A percentile compares a stretch with the other conserved stretches of the same genome.
Conservation (phyloP, 192 early-diverging fungal species). For the Gaertneriomyces semiglobifer region DNA sequence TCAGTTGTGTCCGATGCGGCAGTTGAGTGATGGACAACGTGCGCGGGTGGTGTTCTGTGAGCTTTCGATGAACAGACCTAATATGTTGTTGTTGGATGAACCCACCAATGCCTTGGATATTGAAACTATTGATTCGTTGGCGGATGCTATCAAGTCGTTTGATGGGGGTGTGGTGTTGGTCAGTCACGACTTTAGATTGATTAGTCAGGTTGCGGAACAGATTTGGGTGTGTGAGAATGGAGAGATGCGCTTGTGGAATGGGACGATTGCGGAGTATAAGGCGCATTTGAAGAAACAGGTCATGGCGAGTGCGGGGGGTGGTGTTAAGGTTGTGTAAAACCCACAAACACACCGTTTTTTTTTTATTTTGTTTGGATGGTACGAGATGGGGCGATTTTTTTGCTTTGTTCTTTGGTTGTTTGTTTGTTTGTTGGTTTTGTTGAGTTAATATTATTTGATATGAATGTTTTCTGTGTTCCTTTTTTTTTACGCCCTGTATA, state of each 20-base stretch:
- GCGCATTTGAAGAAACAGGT: slow-evolving; percentile 79
- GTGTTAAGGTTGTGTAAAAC: too few relatives aligned
- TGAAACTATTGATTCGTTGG: slow-evolving; percentile 89
- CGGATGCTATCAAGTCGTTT: slow-evolving; percentile 92
- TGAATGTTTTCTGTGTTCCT: too few relatives aligned
- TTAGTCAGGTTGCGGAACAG: slow-evolving; percentile 87
- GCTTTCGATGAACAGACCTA: slow-evolving; percentile 80
- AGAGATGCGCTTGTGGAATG: slow-evolving; percentile 68
- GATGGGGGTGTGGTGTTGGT: slow-evolving; percentile 96
- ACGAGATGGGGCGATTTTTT: too few relatives aligned
- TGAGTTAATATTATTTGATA: too few relatives aligned
- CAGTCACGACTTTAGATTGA: slow-evolving; percentile 98
- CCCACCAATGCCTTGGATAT: slow-evolving; percentile 94
- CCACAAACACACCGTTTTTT: too few relatives aligned
- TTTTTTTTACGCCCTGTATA: too few relatives aligned
- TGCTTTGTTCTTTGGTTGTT: too few relatives aligned
- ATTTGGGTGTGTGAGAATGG: slow-evolving; percentile 92
- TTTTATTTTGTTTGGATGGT: too few relatives aligned
- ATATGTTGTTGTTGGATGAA: slow-evolving; percentile 97
- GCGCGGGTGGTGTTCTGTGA: slow-evolving; percentile 96
- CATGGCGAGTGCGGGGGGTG: background rate
- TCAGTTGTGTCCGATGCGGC: slow-evolving; percentile 85
- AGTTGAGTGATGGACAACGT: slow-evolving; percentile 92
- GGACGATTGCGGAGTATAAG: slow-evolving; percentile 90
- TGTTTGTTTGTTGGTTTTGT: too few relatives aligned